These are phyloP conservation scores for Exophiala phaeomuriformis DNA, from an alignment of 2,329 filamentous ascomycete genomes.

Conservation along the genomic window DNA sequence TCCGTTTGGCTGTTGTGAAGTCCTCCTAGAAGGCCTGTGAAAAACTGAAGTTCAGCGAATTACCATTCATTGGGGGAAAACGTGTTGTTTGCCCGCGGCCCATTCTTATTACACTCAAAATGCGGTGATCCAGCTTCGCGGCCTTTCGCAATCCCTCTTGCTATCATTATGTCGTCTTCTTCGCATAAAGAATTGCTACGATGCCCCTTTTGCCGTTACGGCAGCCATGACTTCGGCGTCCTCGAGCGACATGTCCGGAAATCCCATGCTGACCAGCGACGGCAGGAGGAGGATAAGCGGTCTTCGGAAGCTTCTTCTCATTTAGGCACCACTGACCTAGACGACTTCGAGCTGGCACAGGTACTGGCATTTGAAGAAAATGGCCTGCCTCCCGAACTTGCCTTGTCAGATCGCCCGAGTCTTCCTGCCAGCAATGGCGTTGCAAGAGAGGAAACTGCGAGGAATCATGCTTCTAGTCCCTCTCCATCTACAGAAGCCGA, in stretches of 20 bases:
- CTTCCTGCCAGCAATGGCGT: slow-evolving; percentile 11
- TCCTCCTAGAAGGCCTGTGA: neutral
- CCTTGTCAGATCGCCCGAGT: slow-evolving; percentile 13
- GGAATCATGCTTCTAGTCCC: neutral
- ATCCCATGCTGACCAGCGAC: slow-evolving; percentile 8
- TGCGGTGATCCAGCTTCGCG: too few relatives aligned
- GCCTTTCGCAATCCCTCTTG: neutral
- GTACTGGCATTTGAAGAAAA: slow-evolving; percentile 24
- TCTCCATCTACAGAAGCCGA: neutral
- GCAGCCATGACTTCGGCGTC: slow-evolving; percentile 12
- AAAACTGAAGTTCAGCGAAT: neutral
- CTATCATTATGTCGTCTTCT: slow-evolving; percentile 8
- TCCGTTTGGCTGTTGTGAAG: neutral
- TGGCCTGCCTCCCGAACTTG: slow-evolving; percentile 22
- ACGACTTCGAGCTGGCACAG: slow-evolving; percentile 21
- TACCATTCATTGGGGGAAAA: neutral
- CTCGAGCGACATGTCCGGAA: slow-evolving; percentile 16
- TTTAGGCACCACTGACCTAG: neutral
- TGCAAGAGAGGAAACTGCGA: slow-evolving; percentile 7
- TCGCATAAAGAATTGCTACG: slow-evolving; percentile 9
- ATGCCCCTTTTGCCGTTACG: slow-evolving; percentile 17
- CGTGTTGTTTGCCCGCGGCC: slow-evolving; percentile 1
- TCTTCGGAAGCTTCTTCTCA: neutral
- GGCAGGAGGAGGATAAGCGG: neutral
- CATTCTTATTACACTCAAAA: neutral